phyloP scores from a whole-genome alignment of 148 eudicot genomes.

The Beta vulgaris region DNA sequence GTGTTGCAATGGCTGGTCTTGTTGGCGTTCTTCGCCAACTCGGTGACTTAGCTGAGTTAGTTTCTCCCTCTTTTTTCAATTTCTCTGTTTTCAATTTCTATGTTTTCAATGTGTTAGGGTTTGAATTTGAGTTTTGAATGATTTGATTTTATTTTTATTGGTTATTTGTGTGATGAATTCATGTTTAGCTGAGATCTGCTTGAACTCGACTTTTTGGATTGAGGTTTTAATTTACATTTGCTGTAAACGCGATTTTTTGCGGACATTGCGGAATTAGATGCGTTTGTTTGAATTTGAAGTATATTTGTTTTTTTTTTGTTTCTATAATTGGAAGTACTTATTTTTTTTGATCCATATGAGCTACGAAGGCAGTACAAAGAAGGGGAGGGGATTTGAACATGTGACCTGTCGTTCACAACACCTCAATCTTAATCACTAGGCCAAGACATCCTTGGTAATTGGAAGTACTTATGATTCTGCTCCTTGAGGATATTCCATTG shows the following conservation, averaged over 20 bases:
- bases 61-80: conserved; percentile 10
- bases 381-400: too few relatives aligned
- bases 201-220: conserved; percentile 11
- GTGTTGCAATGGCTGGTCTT: conserved; percentile 96
- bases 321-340: neutral
- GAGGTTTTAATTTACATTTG: conserved; percentile 6
- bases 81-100: neutral
- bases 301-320: neutral
- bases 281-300: neutral
- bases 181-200: conserved; percentile 31
- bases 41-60: conserved; percentile 94
- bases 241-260: neutral
- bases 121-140: conserved; percentile 7
- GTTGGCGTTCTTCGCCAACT: conserved; percentile 96
- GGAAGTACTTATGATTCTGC: too few relatives aligned
- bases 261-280: neutral
- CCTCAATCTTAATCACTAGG: too few relatives aligned
- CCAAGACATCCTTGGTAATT: too few relatives aligned
- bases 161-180: neutral
- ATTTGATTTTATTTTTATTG: neutral
- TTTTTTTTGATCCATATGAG: too few relatives aligned
- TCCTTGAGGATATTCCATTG: too few relatives aligned
- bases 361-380: too few relatives aligned
- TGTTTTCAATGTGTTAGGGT: conserved; percentile 1
- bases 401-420: too few relatives aligned